Conservation (phyloP, 75 land plant species). For the Cunninghamia lanceolata region DNA sequence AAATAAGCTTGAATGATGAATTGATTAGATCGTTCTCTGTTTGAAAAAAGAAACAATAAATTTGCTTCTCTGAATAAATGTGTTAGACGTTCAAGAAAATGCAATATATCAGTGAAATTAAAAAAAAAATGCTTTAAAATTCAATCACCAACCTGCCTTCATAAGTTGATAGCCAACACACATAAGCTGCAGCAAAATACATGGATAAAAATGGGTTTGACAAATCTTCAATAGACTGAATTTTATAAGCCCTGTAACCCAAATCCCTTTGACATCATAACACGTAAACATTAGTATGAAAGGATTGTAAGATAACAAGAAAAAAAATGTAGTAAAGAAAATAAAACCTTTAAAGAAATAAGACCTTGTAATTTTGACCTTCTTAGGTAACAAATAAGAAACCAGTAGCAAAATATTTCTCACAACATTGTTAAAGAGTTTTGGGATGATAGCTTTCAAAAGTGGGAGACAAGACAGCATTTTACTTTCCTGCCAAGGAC, state of each 20-base stretch:
- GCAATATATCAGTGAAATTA: background rate
- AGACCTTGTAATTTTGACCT: background rate
- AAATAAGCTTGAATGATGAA: slow-evolving; percentile 91
- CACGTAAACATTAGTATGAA: slow-evolving; percentile 15
- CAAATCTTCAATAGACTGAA: slow-evolving; percentile 68
- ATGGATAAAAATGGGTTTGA: slow-evolving; percentile 85
- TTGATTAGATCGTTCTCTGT: slow-evolving; percentile 74
- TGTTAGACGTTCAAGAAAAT: background rate
- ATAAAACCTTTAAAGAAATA: background rate
- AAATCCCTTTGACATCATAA: slow-evolving; percentile 42
- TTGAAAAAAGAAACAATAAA: slow-evolving; percentile 3
- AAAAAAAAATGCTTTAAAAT: background rate
- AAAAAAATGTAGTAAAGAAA: background rate
- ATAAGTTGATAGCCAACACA: slow-evolving; percentile 79
- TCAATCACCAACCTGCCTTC: slow-evolving; percentile 65
- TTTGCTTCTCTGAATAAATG: background rate
- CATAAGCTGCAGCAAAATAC: slow-evolving; percentile 97
- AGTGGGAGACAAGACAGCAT: background rate
- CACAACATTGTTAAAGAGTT: background rate
- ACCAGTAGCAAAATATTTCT: background rate
- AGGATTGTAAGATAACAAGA: background rate
- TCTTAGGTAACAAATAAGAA: background rate
- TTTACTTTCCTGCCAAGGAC: background rate
- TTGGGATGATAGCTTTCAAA: background rate
- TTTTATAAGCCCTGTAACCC: slow-evolving; percentile 68